Evolutionary conservation across 768 basidiomycete genomes (phyloP), one percentile per base, ranked within the genome.

Genomic region (Russula virescens): DNA sequence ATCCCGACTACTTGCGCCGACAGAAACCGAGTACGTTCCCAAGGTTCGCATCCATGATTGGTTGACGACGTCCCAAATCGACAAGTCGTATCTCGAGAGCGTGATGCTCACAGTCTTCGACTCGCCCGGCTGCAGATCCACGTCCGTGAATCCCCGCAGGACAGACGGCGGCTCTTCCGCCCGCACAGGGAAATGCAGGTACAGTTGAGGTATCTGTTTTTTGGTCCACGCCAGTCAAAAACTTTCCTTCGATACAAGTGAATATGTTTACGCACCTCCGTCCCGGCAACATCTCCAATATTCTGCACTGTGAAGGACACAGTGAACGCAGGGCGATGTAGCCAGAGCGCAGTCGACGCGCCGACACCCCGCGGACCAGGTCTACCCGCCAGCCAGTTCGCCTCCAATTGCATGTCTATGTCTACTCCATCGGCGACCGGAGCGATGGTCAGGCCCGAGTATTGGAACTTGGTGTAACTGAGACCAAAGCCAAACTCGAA

Each of bases 401-500:
- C 74, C 60, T 79, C 73, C 28, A 75, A 71, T 11, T 73, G 73
- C 0, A 79, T 69, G 13, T 76, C 73, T 3, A 73, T 74, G n/a
- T 79, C 75, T 19, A 66, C 61, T 10, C 69, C 57, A 3, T 54
- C 47, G 2, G 1, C 9, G 5, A 88, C 71, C 58, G 77, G 75
- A 18, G 70, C 71, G 38, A 90, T 73, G 3, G 76, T 66, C 13
- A 94, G 75, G 35, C 80, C 75, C 47, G 79, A 83, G 72, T 92
- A 95, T 35, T 80, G 73, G 72, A 95, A 98, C 2, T 75, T 80
- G 43, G 94, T 88, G 76, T 97, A 98, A 60, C 86, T 89, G 69
- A 95, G 72, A 0, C 94, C 94, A 71, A 86, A 95, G 5, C 94
- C 94, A 71, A 98, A 98, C 70, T 91, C 90, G 69, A 84, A 93